Base-by-base conservation (phyloP, 495 filamentous ascomycete genomes). In the Delitschia confertaspora region DNA sequence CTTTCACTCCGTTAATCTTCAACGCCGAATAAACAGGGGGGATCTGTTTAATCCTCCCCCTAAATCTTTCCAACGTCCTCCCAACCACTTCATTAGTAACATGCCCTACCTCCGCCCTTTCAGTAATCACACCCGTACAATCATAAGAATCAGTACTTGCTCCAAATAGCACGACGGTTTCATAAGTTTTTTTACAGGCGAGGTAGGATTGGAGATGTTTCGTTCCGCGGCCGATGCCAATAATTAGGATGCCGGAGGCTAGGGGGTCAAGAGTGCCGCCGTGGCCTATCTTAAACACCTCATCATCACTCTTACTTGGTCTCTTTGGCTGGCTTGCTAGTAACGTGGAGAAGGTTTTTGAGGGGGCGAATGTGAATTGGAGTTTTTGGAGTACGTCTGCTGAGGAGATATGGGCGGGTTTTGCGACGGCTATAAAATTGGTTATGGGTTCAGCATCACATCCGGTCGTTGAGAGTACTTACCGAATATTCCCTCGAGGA, bases 271-370 rank as follows among this genome's bases (percentile, higher is more conserved):
- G 72, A 0, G 89, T 96, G 25, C 89, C 89, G 24, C 91, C 89
- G 65, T 96, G 89, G 16, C 89, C 89, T 54, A 95, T 82, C 66
- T 95, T 95, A 48, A 95, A 31, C n/a, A n/a, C n/a, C n/a, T n/a
- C n/a, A n/a, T n/a, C n/a, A n/a, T n/a, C n/a, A n/a, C n/a, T n/a
- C n/a, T n/a, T n/a, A n/a, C n/a, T n/a, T n/a, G n/a, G n/a, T n/a
- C n/a, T n/a, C n/a, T n/a, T n/a, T n/a, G n/a, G n/a, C n/a, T n/a
- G n/a, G n/a, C n/a, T n/a, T n/a, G n/a, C n/a, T n/a, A n/a, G n/a
- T n/a, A n/a, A n/a, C n/a, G n/a, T n/a, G n/a, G n/a, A n/a, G n/a
- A n/a, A n/a, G n/a, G n/a, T n/a, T n/a, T n/a, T n/a, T n/a, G n/a
- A n/a, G n/a, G n/a, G n/a, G n/a, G n/a, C n/a, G n/a, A n/a, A n/a